phyloP scores from a whole-genome alignment of 164 flowering plant species.

The Amborella trichopoda region DNA sequence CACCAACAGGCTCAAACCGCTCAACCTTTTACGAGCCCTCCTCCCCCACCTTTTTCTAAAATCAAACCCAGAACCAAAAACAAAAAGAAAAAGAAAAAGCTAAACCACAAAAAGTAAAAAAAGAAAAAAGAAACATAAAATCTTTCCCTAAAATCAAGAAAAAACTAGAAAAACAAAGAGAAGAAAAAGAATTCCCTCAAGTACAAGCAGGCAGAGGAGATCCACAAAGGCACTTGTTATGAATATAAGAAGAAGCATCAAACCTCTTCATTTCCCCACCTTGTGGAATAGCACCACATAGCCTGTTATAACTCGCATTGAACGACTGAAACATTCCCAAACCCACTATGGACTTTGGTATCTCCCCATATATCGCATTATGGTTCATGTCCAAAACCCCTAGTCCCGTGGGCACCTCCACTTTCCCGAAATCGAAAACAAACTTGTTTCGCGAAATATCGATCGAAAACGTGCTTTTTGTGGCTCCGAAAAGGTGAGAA shows the following conservation, averaged over 20 bases:
- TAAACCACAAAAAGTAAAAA: no score
- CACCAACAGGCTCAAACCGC: no score
- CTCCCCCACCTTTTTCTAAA: no score
- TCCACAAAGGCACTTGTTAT: not conserved
- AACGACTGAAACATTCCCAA: not conserved
- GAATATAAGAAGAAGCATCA: not conserved
- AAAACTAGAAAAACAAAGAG: no score
- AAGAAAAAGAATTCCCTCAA: not conserved
- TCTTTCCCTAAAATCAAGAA: no score
- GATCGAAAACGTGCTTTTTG: slow-evolving; percentile 16
- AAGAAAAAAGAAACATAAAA: no score
- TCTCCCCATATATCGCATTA: not conserved
- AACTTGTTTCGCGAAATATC: slow-evolving; percentile 18
- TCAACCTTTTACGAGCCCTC: no score
- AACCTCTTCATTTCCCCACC: not conserved
- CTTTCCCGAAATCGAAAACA: not conserved
- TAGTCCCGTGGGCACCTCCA: not conserved
- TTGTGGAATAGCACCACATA: not conserved
- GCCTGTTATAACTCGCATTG: not conserved
- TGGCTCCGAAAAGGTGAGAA: slow-evolving; percentile 30
- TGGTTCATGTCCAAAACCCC: not conserved
- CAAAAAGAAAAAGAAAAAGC: no score
- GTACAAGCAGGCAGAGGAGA: not conserved
- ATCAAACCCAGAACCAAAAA: no score
- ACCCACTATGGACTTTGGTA: not conserved